Conservation (phyloP, 2,329 filamentous ascomycete species). For the Epichloe typhina region DNA sequence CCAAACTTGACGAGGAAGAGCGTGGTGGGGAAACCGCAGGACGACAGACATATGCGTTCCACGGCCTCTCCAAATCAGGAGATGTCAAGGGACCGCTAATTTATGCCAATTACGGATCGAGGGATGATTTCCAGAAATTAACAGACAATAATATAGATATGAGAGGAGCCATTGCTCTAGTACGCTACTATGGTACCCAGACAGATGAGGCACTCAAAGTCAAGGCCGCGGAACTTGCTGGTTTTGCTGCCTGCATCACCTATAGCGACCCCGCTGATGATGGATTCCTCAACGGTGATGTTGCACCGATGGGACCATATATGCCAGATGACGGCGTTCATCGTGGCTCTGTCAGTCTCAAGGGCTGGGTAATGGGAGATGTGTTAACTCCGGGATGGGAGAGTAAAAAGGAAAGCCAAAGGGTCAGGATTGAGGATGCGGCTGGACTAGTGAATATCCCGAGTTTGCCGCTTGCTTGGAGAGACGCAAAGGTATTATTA, state of each 20-base stretch:
- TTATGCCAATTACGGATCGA: slow-evolving; percentile 84
- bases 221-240: slow-evolving; percentile 76
- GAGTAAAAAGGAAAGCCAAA: slow-evolving; percentile 52
- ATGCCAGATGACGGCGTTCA: slow-evolving; percentile 76
- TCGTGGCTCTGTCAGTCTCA: slow-evolving; percentile 66
- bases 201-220: slow-evolving; percentile 67
- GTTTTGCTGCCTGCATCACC: slow-evolving; percentile 76
- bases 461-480: slow-evolving; percentile 79
- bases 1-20: slow-evolving; percentile 67
- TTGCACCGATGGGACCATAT: slow-evolving; percentile 64
- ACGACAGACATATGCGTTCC: slow-evolving; percentile 66
- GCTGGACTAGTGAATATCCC: slow-evolving; percentile 70
- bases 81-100: slow-evolving; percentile 77
- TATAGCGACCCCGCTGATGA: slow-evolving; percentile 86
- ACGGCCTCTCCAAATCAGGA: slow-evolving; percentile 77
- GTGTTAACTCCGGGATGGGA: slow-evolving; percentile 84
- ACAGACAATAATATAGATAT: slow-evolving; percentile 58
- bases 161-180: slow-evolving; percentile 69
- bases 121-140: slow-evolving; percentile 67
- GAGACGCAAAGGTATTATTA: slow-evolving; percentile 71
- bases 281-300: slow-evolving; percentile 59
- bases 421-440: slow-evolving; percentile 57
- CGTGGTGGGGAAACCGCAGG: slow-evolving; percentile 48
- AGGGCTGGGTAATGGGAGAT: slow-evolving; percentile 76
- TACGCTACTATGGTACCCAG: slow-evolving; percentile 67